A percentile compares a stretch with the other conserved stretches of the same genome.
phyloP scores from a whole-genome alignment of 768 basidiomycete genomes.

The Trichaptum fuscoviolaceum region DNA sequence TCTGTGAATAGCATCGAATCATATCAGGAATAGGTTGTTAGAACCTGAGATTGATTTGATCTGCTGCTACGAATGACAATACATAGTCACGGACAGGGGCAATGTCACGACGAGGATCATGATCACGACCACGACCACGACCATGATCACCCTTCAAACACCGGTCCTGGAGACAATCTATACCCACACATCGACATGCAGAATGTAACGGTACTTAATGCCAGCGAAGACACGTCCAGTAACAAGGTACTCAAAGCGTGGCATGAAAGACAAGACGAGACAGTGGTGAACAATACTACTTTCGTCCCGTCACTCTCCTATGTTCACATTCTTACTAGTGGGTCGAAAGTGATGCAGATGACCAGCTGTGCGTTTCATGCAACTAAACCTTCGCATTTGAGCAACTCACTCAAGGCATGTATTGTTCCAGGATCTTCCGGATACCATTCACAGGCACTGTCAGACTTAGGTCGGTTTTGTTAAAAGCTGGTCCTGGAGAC shows the following conservation, averaged over 20 bases:
- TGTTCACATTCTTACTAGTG: constrained; percentile 39
- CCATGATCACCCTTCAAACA: constrained; percentile 34
- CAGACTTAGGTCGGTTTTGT: constrained; percentile 71
- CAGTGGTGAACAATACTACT: constrained; percentile 40
- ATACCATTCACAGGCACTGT: constrained; percentile 87
- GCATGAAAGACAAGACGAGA: constrained; percentile 70
- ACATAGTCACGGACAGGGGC: constrained; percentile 47
- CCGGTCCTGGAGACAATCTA: constrained; percentile 64
- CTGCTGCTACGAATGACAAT: not conserved
- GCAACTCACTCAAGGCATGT: constrained; percentile 13
- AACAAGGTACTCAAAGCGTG: constrained; percentile 79
- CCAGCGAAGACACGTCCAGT: constrained; percentile 37
- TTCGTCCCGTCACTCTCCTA: not conserved
- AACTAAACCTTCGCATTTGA: not conserved
- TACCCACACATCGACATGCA: constrained; percentile 70
- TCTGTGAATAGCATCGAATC: too few relatives aligned
- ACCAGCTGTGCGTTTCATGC: constrained; percentile 61
- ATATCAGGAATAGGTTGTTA: too few relatives aligned
- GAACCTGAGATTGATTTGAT: not conserved
- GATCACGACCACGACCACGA: constrained; percentile 54
- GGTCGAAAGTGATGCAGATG: constrained; percentile 87
- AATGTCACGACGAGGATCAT: constrained; percentile 49
- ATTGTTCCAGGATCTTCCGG: constrained; percentile 57
- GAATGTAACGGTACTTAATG: constrained; percentile 81
- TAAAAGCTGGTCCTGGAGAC: constrained; percentile 79